Percentiles rank a stretch among this genome's conserved stretches.
Conservation (phyloP, 768 basidiomycete species). For the Tylopilus subfusipes region DNA sequence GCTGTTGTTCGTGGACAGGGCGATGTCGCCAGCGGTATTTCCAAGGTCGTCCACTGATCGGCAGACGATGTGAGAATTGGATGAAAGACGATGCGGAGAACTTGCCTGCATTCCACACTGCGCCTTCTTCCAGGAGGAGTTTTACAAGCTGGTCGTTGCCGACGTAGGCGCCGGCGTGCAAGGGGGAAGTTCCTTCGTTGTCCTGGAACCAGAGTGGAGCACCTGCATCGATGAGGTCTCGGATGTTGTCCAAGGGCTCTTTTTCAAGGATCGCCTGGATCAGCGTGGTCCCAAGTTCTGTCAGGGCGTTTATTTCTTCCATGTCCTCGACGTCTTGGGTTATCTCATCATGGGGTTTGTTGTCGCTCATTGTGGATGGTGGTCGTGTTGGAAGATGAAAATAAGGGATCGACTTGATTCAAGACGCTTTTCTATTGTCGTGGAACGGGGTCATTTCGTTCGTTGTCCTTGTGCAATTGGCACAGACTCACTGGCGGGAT, state of each 20-base stretch:
- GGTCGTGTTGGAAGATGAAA: background rate
- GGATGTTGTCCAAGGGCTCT: slow-evolving; percentile 43
- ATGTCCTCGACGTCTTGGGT: slow-evolving; percentile 28
- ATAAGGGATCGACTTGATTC: background rate
- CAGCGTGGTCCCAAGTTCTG: slow-evolving; percentile 54
- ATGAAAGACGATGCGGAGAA: background rate
- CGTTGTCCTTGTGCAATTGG: background rate
- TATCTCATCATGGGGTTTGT: background rate
- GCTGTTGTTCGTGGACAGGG: slow-evolving; percentile 78
- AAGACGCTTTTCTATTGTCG: background rate
- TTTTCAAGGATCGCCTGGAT: slow-evolving; percentile 54
- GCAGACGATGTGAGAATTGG: background rate
- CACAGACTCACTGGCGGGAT: slow-evolving; percentile 1
- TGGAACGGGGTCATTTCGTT: background rate
- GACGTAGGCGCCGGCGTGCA: slow-evolving; percentile 84
- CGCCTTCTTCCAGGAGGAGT: slow-evolving; percentile 73
- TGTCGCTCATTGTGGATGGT: slow-evolving; percentile 13
- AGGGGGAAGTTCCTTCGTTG: slow-evolving; percentile 72
- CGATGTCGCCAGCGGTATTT: slow-evolving; percentile 87
- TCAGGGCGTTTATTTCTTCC: slow-evolving; percentile 43
- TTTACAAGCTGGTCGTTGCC: slow-evolving; percentile 63
- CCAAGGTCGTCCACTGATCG: slow-evolving; percentile 67
- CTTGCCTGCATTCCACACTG: slow-evolving; percentile 86
- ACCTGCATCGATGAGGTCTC: slow-evolving; percentile 53
- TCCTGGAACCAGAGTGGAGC: slow-evolving; percentile 92